Conservation (phyloP, 495 filamentous ascomycete genomes). For the Trichoderma orchidacearum region DNA sequence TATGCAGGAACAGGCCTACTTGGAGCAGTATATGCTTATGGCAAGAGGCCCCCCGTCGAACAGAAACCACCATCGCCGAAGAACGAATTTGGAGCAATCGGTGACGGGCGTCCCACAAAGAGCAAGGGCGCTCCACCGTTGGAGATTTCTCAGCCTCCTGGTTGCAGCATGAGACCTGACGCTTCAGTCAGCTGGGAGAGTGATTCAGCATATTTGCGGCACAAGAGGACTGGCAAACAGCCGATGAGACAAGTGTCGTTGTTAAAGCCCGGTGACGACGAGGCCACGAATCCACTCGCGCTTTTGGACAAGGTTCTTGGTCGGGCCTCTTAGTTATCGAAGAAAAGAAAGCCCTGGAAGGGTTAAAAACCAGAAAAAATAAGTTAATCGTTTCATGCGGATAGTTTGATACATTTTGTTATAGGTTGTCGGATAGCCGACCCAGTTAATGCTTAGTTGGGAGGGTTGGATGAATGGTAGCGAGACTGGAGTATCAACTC, state of each 20-base stretch:
- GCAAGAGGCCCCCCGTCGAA: not conserved
- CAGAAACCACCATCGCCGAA: not conserved
- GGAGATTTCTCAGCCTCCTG: no score
- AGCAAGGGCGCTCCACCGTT: not conserved
- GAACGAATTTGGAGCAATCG: not conserved
- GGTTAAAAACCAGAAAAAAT: not conserved
- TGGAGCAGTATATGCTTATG: not conserved
- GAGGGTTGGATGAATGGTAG: not conserved
- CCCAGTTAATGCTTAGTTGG: not conserved
- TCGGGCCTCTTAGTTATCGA: not conserved
- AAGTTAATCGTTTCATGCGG: not conserved
- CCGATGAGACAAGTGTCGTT: not conserved
- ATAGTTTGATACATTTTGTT: not conserved
- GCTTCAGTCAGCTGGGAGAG: no score
- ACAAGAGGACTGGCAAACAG: no score
- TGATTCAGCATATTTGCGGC: no score
- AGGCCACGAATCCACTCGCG: not conserved
- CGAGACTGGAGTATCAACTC: not conserved
- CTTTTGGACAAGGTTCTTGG: not conserved
- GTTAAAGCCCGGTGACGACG: not conserved
- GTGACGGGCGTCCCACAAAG: not conserved
- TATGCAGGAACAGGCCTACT: not conserved
- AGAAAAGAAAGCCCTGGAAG: no score
- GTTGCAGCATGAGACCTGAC: no score
- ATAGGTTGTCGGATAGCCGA: not conserved